Base-by-base conservation (phyloP, 805 yeast species). In the Danielia oregonensis region DNA sequence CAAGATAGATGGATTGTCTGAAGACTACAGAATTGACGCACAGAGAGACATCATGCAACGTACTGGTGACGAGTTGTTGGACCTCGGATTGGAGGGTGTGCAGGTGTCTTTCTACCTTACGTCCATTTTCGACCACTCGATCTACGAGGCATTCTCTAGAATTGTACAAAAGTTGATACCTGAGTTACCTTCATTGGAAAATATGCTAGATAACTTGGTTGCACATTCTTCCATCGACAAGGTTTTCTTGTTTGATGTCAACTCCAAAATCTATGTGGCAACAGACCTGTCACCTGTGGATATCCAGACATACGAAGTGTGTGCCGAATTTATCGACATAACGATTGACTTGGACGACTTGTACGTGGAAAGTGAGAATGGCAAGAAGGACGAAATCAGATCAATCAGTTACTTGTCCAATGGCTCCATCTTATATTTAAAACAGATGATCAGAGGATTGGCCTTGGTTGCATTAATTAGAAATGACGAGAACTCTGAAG, bases 231-330 rank as follows among this genome's bases (percentile, higher is more conserved):
- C 85, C 17, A 83, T 93, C 42, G 98, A 93, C 46, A 93, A 93
- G 64, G 91, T 93, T 13, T 93, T 89, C 51, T 58, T 93, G 37
- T 91, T 93, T 51, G 98, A 93, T 55, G 78, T 91, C 17, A 85
- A 86, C 52, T 84, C 96, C 12, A 93, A 93, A 56, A 86, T 93
- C 14, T 93, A 91, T 55, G 88, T 91, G 31, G 96, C 97, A 4
- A 91, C 97, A 0, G 98, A 93, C 57, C 85, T 96, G 0, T 80
- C 89, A 2, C 97, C 97, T 0, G 96, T 91, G 25, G 97, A 91
- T 61, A 83, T 87, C 26, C 95, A 88, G 53, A 86, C 94, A 0
- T 93, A 93, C 56, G 97, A 93, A 57, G 95, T 91, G 2, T 93
- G 97, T 59, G 94, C 97, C 0, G 97, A 93, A 53, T 93, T 93